Base-by-base conservation (phyloP, 352 stramenopile species). In the Phytophthora crassamura region DNA sequence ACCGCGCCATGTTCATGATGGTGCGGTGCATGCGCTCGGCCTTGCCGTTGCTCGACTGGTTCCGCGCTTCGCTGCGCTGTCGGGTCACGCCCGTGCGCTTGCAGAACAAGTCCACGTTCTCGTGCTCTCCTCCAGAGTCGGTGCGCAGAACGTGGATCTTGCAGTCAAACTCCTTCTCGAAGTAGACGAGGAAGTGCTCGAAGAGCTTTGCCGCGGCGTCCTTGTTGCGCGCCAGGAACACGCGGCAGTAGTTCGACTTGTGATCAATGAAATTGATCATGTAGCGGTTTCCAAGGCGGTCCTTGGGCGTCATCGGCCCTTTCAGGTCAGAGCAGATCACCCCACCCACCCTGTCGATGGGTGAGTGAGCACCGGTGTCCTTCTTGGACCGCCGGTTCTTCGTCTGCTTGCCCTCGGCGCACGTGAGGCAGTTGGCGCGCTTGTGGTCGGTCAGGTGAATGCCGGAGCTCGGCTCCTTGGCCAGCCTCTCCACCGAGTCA, bases 21-120 rank as follows among this genome's bases (percentile, higher is more conserved):
- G 3, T 25, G 22, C 22, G 22, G 3, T 25, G 22, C 22, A 25
- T 25, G 22, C 22, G 22, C 14, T 77, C 72, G 1, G 60, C 67
- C 36, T 83, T 80, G 0, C 71, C 68, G 16, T 80, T 84, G 0
- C 34, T 48, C 0, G 68, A 57, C 9, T 71, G 42, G n/a, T 78
- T 80, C 0, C 48, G 15, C 0, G 60, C 61, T 16, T 83, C 64
- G 2, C 49, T 65, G 1, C 48, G 12, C n/a, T 83, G 67, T 1
- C 75, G n/a, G 0, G 39, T 34, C 0, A 80, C 54, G 2, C 67
- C 67, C 0, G 49, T 68, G 2, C 38, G 1, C 9, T 64, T 54
- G 28, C 75, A 78, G 22, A 78, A 77, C 0, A 78, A 42, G 10
- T 78, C 64, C 0, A 70, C 48, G 28, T 69, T 71, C 8, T n/a